Evolutionary conservation across 2,329 filamentous ascomycete genomes (phyloP), one percentile per base, ranked within the genome.

Genomic region (Colletotrichum godetiae): DNA sequence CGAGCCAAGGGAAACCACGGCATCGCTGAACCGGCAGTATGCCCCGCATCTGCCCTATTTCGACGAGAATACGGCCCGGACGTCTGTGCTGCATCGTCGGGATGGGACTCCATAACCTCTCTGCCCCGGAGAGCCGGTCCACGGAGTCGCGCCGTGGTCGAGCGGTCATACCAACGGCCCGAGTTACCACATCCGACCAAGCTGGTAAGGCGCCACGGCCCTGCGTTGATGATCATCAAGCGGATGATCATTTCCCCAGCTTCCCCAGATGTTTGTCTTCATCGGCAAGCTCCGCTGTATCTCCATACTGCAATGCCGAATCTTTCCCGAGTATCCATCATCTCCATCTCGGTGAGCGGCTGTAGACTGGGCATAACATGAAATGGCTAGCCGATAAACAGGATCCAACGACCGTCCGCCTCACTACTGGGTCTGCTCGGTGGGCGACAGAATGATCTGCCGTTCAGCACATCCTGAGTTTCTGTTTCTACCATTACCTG

Each of bases 291-390:
- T 46, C 55, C 46, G 33, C 55, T 3, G 12, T 12, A 46, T 37
- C 52, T 12, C 60, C 62, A 67, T 46, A 33, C 12, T 27, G 13
- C 29, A 31, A 55, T 24, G 13, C 42, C 55, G 31, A 10, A 24
- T 46, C 37, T 53, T 31, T 19, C n/a, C 31, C 55, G 31, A 10
- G 29, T 49, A 53, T 53, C 42, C 55, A 35, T 27, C 29, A 49
- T 27, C 22, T 10, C 68, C 42, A 67, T 67, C 31, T 67, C 29
- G 56, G 24, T 55, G 29, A 58, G 55, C 31, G 33, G n/a, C 63
- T 31, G 55, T 35, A 31, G 60, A 35, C 33, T 67, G 55, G 35
- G 24, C 31, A 29, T 35, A 46, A 19, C 62, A 13, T 59, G 37
- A 22, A n/a, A 15, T 12, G 13, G 33, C 10, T 19, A 22, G n/a